phyloP scores from a whole-genome alignment of 805 yeast species.

The Diddensiella transvaalensis region DNA sequence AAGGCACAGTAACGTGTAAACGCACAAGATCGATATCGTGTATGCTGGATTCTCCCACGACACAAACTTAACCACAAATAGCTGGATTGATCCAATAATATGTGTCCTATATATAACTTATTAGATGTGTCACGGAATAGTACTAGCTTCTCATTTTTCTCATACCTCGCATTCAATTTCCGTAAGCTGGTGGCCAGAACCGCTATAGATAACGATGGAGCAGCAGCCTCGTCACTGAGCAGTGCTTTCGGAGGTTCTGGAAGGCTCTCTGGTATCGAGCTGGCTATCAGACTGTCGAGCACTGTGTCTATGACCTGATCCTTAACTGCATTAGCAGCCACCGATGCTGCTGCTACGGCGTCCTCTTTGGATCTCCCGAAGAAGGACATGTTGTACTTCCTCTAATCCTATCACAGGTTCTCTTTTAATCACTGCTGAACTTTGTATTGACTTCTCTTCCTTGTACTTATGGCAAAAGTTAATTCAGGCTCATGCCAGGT shows the following conservation, averaged over 20 bases:
- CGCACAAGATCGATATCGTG: conserved; percentile 56
- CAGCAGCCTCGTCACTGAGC: conserved; percentile 25
- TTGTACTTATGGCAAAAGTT: too few relatives aligned
- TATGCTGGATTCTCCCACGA: conserved; percentile 75
- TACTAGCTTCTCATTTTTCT: too few relatives aligned
- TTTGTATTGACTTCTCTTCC: too few relatives aligned
- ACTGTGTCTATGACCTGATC: conserved; percentile 2
- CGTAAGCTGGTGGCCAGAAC: conserved; percentile 46
- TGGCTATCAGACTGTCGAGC: conserved; percentile 2
- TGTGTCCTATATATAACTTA: conserved; percentile 54
- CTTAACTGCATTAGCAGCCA: not conserved
- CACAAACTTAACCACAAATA: conserved; percentile 53
- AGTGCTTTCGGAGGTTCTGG: not conserved
- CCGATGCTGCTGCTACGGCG: not conserved
- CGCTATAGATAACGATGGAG: conserved; percentile 55
- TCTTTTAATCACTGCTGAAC: too few relatives aligned
- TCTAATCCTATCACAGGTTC: not conserved
- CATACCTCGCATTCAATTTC: conserved; percentile 2
- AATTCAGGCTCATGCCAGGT: too few relatives aligned
- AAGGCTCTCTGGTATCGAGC: not conserved
- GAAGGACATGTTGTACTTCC: too few relatives aligned
- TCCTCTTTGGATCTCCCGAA: not conserved
- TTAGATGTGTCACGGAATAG: not conserved
- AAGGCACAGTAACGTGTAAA: conserved; percentile 63
- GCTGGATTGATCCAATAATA: conserved; percentile 56